Evolutionary conservation across 2,329 filamentous ascomycete genomes (phyloP), one percentile per base, ranked within the genome.

Genomic region (Blumeria graminis): DNA sequence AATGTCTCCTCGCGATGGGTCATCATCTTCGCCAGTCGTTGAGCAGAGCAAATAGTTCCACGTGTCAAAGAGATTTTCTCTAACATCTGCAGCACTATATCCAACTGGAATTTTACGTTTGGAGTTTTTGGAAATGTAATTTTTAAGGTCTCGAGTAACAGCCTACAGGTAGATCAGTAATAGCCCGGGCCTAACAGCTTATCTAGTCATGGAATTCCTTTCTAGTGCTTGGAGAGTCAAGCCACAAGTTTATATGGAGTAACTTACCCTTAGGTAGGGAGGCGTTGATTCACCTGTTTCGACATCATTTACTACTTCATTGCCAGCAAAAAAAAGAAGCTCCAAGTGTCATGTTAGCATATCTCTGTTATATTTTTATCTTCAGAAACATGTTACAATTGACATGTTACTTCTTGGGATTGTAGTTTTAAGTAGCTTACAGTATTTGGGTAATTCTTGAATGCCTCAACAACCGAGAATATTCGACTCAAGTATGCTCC

Each of bases 31-130:
- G 54, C 71, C 74, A 13, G 74, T 69, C 39, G 74, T 71, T 48
- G 74, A 71, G 70, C 84, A 89, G 66, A 83, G 70, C 13, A 88
- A 74, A 70, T 85, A 89, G 66, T 83, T 79, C 77, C 76, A 88
- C 56, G 77, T 82, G 63, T 89, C 85, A 65, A 81, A 73, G 28
- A 89, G 76, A 46, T 86, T 78, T 1, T 76, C 70, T 58, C 84
- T 81, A 46, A 90, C 85, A 66, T 89, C 84, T 53, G 84, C 84
- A 58, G 84, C 84, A 6, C 83, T 87, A 74, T 89, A 89, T 48
- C 84, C 84, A 57, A 88, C 82, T 22, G 84, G 84, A 61, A 89
- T 84, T 58, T 70, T 63, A 62, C 84, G 82, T 65, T 78, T 74
- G 58, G 76, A 71, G 65, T 84, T 78, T 65, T 80, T 81, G 69